A percentile compares a stretch with the other conserved stretches of the same genome.
Evolutionary conservation across 345 rosid genomes (phyloP).

Genomic region (Citrus mangshanensis): DNA sequence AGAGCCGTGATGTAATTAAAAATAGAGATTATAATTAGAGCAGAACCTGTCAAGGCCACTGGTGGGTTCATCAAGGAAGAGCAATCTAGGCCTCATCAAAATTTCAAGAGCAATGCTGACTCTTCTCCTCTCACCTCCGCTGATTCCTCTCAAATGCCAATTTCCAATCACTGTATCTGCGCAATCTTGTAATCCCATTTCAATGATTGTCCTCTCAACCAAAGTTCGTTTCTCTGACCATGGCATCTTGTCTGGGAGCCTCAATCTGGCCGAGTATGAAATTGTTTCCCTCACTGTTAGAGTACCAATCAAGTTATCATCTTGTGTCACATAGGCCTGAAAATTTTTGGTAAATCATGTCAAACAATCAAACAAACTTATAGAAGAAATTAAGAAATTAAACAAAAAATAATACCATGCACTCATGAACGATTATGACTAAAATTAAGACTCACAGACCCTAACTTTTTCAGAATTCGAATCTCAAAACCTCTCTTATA

Average conservation of each 20-base stretch:
- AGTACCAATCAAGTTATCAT: slow-evolving; percentile 91
- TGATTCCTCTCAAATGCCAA: slow-evolving; percentile 92
- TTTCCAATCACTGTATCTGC: slow-evolving; percentile 92
- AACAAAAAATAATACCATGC: not conserved
- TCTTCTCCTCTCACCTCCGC: slow-evolving; percentile 92
- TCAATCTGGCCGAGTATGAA: slow-evolving; percentile 76
- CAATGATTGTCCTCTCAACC: slow-evolving; percentile 80
- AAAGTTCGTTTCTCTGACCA: slow-evolving; percentile 74
- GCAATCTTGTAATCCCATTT: slow-evolving; percentile 98
- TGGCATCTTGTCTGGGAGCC: slow-evolving; percentile 88
- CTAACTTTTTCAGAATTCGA: not conserved
- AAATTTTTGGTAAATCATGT: not conserved
- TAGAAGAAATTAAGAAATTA: not conserved
- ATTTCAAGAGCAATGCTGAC: slow-evolving; percentile 96
- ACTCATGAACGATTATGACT: not conserved
- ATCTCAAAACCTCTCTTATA: not conserved
- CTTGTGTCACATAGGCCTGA: slow-evolving; percentile 98
- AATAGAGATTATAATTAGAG: not conserved
- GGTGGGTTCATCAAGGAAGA: slow-evolving; percentile 94
- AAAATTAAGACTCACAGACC: not conserved
- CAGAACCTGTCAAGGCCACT: slow-evolving; percentile 92
- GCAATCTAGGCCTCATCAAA: slow-evolving; percentile 89
- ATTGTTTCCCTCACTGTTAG: slow-evolving; percentile 92
- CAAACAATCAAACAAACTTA: not conserved
- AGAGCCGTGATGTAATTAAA: not conserved